Evolutionary conservation across 768 basidiomycete genomes (phyloP), one percentile per base, ranked within the genome.

Genomic region (Dacryopinax primogenitus): DNA sequence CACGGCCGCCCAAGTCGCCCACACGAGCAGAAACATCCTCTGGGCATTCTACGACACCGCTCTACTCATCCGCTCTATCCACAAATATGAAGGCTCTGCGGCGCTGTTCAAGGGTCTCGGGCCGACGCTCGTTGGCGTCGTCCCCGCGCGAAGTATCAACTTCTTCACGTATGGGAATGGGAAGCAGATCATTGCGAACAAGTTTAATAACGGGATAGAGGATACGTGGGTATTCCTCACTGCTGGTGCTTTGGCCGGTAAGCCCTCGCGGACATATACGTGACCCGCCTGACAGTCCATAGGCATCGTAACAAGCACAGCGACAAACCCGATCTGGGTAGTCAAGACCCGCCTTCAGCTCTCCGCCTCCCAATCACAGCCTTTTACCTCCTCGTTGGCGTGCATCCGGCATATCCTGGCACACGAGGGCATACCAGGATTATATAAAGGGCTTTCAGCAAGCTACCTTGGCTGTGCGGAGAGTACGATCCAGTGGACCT

Each of bases 251-350:
- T 72, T 85, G 11, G 95, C 95, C 0, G 77, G 72, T 71, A 45
- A 63, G 69, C 62, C 28, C 13, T 12, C 21, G 33, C 34, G 33
- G 23, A 16, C 33, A 28, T 21, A 9, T 18, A 37, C 28, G 12
- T 4, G 21, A 16, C 34, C 16, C 41, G 1, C 26, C 33, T 63
- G 23, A 62, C 26, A 6, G n/a, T 4, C 18, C 9, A 2, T 66
- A 76, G 94, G 95, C 0, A 78, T 98, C 68, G 78, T 80, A 33
- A 99, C 96, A 0, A 84, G 93, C 3, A 87, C 91, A 0, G 91
- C 85, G 12, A 98, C 96, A 23, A 99, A 99, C 74, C 96, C 96
- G 0, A 95, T 99, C 28, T 99, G 96, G 96, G 96, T 99, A 58
- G 92, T 99, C 67, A 99, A 98, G 76, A 99, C 96, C 45, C 86